These are phyloP conservation scores for Cladosporium oxysporum DNA, from an alignment of 2,329 filamentous ascomycete genomes.

Conservation along the genomic window DNA sequence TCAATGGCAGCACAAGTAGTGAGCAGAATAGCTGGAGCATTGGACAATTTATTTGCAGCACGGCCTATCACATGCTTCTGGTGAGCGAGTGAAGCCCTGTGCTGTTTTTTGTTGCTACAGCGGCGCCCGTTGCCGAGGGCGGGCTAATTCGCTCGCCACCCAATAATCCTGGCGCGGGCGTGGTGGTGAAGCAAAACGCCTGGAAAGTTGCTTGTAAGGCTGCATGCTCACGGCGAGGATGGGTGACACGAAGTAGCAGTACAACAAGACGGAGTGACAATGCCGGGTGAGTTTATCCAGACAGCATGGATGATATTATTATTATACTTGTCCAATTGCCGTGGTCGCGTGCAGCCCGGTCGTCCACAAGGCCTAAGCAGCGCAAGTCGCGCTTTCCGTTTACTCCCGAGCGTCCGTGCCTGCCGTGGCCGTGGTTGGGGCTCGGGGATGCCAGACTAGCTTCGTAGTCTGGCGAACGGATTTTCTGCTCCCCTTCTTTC, in stretches of 20 bases:
- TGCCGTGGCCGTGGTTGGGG: background rate
- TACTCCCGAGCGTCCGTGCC: slow-evolving; percentile 7
- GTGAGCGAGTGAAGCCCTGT: background rate
- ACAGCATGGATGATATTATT: background rate
- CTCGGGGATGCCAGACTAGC: background rate
- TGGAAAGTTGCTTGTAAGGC: background rate
- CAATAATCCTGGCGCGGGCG: slow-evolving; percentile 10
- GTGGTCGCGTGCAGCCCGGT: background rate
- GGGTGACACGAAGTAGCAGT: background rate
- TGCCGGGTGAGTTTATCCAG: background rate
- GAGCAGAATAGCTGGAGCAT: slow-evolving; percentile 5
- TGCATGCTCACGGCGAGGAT: background rate
- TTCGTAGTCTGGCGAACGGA: slow-evolving; percentile 5
- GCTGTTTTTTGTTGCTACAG: slow-evolving; percentile 5
- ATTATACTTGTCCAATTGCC: background rate
- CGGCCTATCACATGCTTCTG: slow-evolving; percentile 18
- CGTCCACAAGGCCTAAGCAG: background rate
- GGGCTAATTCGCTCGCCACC: slow-evolving; percentile 19
- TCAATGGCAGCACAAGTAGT: background rate
- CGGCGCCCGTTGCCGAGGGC: slow-evolving; percentile 20
- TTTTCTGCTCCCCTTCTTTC: slow-evolving; percentile 12
- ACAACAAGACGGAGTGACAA: background rate
- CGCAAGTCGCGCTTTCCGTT: slow-evolving; percentile 1
- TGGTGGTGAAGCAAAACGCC: background rate
- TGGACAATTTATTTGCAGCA: background rate